phyloP scores from a whole-genome alignment of 768 basidiomycete species.

The Suillus discolor region DNA sequence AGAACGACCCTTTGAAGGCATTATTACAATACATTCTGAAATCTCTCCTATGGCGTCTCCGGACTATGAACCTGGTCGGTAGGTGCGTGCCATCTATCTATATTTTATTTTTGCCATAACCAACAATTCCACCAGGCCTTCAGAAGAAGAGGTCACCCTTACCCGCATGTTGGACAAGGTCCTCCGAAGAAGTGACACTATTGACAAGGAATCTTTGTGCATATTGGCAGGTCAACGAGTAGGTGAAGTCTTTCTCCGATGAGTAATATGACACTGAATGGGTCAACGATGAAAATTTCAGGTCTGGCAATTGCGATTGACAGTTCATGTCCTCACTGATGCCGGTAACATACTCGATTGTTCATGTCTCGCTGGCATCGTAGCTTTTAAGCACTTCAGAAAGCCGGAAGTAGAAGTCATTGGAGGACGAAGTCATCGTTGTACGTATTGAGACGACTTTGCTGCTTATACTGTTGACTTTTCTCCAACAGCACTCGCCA shows the following conservation, averaged over 20 bases:
- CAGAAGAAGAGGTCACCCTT: constrained; percentile 90
- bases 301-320: constrained; percentile 94
- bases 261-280: neutral
- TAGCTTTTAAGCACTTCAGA: constrained; percentile 89
- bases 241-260: constrained; percentile 21
- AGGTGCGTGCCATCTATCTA: constrained; percentile 49
- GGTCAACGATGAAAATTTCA: constrained; percentile 30
- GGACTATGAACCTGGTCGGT: constrained; percentile 93
- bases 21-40: constrained; percentile 87
- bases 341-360: constrained; percentile 95
- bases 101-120: constrained; percentile 18
- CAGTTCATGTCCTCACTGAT: constrained; percentile 88
- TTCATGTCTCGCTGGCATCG: constrained; percentile 89
- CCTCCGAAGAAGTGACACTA: constrained; percentile 82
- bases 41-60: constrained; percentile 97
- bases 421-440: constrained; percentile 87
- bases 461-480: neutral
- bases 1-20: constrained; percentile 91
- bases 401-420: constrained; percentile 92
- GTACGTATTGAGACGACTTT: constrained; percentile 48
- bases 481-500: constrained; percentile 66
- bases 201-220: constrained; percentile 95
- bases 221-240: constrained; percentile 94
- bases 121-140: constrained; percentile 51
- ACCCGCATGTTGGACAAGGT: constrained; percentile 95